Percentiles rank a stretch among this genome's conserved stretches.
phyloP scores from a whole-genome alignment of 83 land plant species.

The Thuja plicata region DNA sequence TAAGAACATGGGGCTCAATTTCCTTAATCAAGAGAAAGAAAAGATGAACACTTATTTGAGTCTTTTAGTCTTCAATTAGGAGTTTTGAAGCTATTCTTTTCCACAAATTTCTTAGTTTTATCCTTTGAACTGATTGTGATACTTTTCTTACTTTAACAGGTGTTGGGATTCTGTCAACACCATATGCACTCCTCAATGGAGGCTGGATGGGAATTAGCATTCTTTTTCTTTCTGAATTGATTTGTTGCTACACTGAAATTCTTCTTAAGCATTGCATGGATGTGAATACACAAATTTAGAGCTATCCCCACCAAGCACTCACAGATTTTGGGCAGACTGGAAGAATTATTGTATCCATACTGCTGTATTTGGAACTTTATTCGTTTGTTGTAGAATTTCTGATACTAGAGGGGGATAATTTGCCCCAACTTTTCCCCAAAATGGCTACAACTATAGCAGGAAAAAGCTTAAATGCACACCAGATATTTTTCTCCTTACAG shows the following conservation, averaged over 20 bases:
- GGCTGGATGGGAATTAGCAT: constrained; percentile 86
- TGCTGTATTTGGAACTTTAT: constrained; percentile 69
- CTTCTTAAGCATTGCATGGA: constrained; percentile 65
- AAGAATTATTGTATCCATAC: constrained; percentile 44
- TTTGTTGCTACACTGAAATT: constrained; percentile 49
- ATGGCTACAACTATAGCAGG: constrained; percentile 21
- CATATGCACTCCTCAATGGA: constrained; percentile 42
- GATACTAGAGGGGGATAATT: constrained; percentile 53
- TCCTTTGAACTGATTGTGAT: background rate
- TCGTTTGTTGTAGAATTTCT: constrained; percentile 69
- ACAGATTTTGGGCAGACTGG: constrained; percentile 76
- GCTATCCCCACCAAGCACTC: constrained; percentile 82
- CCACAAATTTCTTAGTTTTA: background rate
- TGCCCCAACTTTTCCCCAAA: constrained; percentile 28
- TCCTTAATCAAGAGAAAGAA: no score
- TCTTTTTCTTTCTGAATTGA: constrained; percentile 44
- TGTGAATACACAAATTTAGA: constrained; percentile 35
- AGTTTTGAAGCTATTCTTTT: no score
- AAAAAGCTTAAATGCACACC: constrained; percentile 9
- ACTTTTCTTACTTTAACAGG: no score
- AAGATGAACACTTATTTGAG: no score
- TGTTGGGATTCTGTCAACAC: no score
- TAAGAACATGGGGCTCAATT: no score
- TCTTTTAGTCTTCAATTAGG: no score
- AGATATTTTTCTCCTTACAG: constrained; percentile 49